Evolutionary conservation across 225 moss, liverwort and hornwort species (phyloP), one percentile per base, ranked within the genome.

Genomic region (Takakia lepidozioides): DNA sequence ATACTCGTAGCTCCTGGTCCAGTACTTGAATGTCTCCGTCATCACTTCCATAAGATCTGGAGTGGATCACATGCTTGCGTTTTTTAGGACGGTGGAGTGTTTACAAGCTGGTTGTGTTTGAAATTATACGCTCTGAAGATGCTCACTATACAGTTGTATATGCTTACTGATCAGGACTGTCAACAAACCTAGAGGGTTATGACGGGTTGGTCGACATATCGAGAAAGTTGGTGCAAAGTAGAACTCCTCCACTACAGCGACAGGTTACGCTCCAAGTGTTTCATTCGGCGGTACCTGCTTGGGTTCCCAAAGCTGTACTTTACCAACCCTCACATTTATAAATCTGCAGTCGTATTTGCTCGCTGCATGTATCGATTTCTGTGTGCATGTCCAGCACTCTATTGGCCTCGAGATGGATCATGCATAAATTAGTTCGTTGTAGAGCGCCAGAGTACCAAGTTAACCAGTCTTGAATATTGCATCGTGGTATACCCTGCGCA

Each of bases 161-260:
- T 46, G 8, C 19, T 11, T 4, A 2, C 19, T 51, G 16, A 43
- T 23, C 66, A 78, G 92, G 90, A 29, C 60, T 80, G 41, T 54
- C 74, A 34, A 73, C 82, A 7, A 43, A 47, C 9, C 36, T 46
- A 46, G 83, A 80, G 45, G 90, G 90, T 15, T 95, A 90, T 28
- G 93, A 90, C 22, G 93, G 84, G 10, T 82, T 95, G 22, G 93
- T 95, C 44, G 93, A 90, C 19, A 60, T 90, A 15, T 86, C 93
- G 1, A 82, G 90, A 19, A 78, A 71, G 66, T 68, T 95, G 23
- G 90, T 95, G 93, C 82, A 87, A 75, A 64, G 80, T 11, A 68
- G 71, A 43, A 84, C 65, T 34, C 81, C 89, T 14, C 22, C 68
- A 48, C 29, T 78, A 61, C 90, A 90, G 62, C 79, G 86, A 10